A percentile compares a stretch with the other conserved stretches of the same genome.
Evolutionary conservation across 2,329 filamentous ascomycete species (phyloP).

Genomic region (Beauveria scarabaeidicola): DNA sequence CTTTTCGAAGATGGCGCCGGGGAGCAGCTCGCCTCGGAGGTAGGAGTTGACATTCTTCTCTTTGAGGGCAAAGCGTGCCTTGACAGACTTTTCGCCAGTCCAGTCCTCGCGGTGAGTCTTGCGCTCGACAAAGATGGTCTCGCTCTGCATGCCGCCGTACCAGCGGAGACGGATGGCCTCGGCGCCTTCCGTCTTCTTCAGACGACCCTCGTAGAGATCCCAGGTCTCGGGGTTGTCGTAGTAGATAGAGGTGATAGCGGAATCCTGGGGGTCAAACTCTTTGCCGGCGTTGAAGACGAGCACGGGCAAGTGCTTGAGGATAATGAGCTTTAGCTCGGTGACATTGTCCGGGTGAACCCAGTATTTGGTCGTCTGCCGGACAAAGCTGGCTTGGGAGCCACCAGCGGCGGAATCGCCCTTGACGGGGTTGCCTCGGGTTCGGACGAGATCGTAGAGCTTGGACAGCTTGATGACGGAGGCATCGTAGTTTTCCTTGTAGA

Average conservation of each 20-base stretch:
- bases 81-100: conserved; percentile 98
- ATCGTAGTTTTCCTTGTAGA: conserved; percentile 99
- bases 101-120: conserved; percentile 98
- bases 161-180: conserved; percentile 93
- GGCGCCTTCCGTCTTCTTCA: conserved; percentile 96
- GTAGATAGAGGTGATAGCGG: conserved; percentile 96
- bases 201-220: conserved; percentile 85
- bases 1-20: conserved; percentile 89
- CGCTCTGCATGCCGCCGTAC: conserved; percentile 94
- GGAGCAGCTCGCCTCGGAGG: conserved; percentile 73
- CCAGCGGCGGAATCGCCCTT: conserved; percentile 89
- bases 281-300: conserved; percentile 97
- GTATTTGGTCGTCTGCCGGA: conserved; percentile 97
- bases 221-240: conserved; percentile 92
- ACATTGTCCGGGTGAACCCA: conserved; percentile 99
- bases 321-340: conserved; percentile 94
- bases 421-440: conserved; percentile 84
- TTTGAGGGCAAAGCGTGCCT: conserved; percentile 89
- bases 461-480: conserved; percentile 91
- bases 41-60: conserved; percentile 97
- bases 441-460: conserved; percentile 87
- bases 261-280: conserved; percentile 83
- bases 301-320: conserved; percentile 93
- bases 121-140: conserved; percentile 93
- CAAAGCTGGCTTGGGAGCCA: conserved; percentile 87